phyloP scores from a whole-genome alignment of 192 early-diverging fungal genomes.

The Helicostylum pulchrum region DNA sequence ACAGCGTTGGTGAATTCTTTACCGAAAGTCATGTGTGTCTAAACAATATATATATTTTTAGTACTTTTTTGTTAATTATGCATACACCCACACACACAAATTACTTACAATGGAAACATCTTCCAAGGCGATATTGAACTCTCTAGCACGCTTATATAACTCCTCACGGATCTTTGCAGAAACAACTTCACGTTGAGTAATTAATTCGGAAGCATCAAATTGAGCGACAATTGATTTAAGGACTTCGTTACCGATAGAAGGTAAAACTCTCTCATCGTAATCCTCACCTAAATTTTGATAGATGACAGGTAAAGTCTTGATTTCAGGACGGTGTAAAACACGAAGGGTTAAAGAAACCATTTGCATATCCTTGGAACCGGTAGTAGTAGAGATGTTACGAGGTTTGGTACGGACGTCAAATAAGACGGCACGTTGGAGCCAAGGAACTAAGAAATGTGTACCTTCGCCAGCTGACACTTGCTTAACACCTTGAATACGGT shows the following conservation, averaged over 20 bases:
- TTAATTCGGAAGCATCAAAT: conserved; percentile 96
- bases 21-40: conserved; percentile 98
- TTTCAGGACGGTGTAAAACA: conserved; percentile 86
- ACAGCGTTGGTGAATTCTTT: conserved; percentile 98
- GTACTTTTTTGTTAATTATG: neutral
- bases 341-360: conserved; percentile 93
- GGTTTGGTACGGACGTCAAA: conserved; percentile 95
- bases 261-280: conserved; percentile 96
- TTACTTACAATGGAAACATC: conserved; percentile 94
- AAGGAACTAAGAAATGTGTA: conserved; percentile 97
- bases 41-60: conserved; percentile 7
- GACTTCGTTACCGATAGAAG: conserved; percentile 98
- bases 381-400: conserved; percentile 96
- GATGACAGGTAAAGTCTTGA: conserved; percentile 70
- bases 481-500: conserved; percentile 89
- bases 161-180: conserved; percentile 92
- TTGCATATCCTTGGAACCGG: conserved; percentile 99
- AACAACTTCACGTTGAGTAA: conserved; percentile 95
- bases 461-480: conserved; percentile 79
- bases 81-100: neutral
- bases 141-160: conserved; percentile 84
- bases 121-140: conserved; percentile 96
- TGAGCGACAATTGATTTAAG: conserved; percentile 99
- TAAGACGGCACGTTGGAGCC: conserved; percentile 86
- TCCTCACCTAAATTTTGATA: conserved; percentile 91